Evolutionary conservation across 331 rosid species (phyloP).

Genomic region (Stylosanthes scabra): DNA sequence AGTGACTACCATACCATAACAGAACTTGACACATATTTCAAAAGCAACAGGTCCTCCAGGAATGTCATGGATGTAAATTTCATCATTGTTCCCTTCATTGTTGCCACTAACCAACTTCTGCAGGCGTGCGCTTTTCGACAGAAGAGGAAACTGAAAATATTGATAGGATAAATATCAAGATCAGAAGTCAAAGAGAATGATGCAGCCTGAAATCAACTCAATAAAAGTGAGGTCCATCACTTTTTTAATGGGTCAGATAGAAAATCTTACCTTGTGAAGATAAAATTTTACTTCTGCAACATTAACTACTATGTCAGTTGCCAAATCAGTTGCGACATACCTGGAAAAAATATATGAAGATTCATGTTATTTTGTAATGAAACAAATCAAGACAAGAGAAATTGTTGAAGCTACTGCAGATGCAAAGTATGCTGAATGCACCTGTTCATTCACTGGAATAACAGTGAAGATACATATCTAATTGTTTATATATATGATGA

Average conservation of each 20-base stretch:
- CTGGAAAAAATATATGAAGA: conserved; percentile 49
- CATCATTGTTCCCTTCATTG: conserved; percentile 55
- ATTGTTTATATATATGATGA: conserved; percentile 11
- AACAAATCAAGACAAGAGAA: conserved; percentile 4
- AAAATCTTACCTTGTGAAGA: conserved; percentile 85
- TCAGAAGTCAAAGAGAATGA: neutral
- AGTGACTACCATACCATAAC: conserved; percentile 90
- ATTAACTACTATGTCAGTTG: conserved; percentile 71
- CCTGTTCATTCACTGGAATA: neutral
- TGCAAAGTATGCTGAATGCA: conserved; percentile 16
- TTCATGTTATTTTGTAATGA: conserved; percentile 24
- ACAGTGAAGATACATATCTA: conserved; percentile 1
- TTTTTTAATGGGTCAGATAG: conserved; percentile 4
- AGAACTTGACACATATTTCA: conserved; percentile 94
- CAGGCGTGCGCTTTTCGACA: conserved; percentile 85
- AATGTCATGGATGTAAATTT: conserved; percentile 75
- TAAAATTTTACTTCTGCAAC: conserved; percentile 82
- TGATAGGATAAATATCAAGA: conserved; percentile 13
- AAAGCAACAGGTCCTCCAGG: conserved; percentile 96
- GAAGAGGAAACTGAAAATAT: conserved; percentile 79
- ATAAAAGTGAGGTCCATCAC: too few relatives aligned
- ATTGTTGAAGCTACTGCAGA: conserved; percentile 21
- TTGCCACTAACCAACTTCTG: conserved; percentile 67
- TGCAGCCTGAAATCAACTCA: neutral
- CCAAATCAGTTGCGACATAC: conserved; percentile 78